Base-by-base conservation (phyloP, 2,329 filamentous ascomycete species). In the Didymella pomorum region DNA sequence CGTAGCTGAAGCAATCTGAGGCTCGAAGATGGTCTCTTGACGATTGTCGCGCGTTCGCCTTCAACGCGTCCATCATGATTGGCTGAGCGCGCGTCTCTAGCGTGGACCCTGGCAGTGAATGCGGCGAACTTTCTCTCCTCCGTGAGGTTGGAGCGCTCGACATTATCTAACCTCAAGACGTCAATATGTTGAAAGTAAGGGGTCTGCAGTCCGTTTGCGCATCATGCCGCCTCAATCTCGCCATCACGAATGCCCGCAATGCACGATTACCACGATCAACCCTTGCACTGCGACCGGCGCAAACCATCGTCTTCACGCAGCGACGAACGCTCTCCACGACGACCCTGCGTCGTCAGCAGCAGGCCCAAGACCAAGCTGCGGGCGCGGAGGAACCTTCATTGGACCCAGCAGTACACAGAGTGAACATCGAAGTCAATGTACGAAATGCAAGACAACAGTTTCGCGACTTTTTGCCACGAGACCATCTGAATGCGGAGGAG, bases 381-480 rank as follows among this genome's bases (percentile, higher is more conserved):
- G 28, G 12, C 28, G 11, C 31, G n/a, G 45, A 42, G 14, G 50
- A 41, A 1, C 2, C 45, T 14, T 28, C 50, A 2, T 2, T 37
- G 3, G 50, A 58, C 10, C 56, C 67, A 11, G 56, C 65, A n/a
- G 56, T 54, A 14, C 67, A 74, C 49, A 65, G 66, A 9, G 25
- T 72, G n/a, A 71, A 60, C 5, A 80, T 86, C 54, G 89, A 92
- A 71, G 80, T 81, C 11, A 79, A 89, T 8, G 92, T 92, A 29
- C 86, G 90, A 55, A 82, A 87, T 65, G 89, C 91, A 33, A 87
- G 89, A 68, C 88, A 91, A 63, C 83, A 86, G 9, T 96, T 92
- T 74, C 89, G 92, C 61, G 88, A 95, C 69, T 88, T 84, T 0
- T 77, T 97, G 23, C 93, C 93, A 0, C 85, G 87, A 29, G 87